A percentile compares a stretch with the other conserved stretches of the same genome.
Evolutionary conservation across 2,329 filamentous ascomycete genomes (phyloP).

Genomic region (Pestalotiopsis sp.): DNA sequence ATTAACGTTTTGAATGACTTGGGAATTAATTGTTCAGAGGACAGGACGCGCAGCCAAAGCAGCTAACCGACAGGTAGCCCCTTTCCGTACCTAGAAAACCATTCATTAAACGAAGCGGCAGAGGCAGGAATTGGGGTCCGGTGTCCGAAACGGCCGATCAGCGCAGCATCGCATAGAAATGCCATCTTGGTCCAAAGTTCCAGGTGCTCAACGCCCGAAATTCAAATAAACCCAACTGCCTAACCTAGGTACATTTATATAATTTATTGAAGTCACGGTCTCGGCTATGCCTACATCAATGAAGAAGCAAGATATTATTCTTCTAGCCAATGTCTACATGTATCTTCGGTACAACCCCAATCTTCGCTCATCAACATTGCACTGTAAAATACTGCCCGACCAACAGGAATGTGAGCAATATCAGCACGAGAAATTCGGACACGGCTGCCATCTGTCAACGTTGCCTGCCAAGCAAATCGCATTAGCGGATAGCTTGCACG

Average conservation of each 20-base stretch:
- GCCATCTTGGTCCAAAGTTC: background rate
- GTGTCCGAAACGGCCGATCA: background rate
- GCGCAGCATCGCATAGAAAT: background rate
- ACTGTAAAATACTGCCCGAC: background rate
- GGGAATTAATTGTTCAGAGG: background rate
- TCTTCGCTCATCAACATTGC: background rate
- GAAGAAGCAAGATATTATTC: no score
- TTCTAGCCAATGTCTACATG: no score
- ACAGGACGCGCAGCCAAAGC: background rate
- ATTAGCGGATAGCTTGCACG: background rate
- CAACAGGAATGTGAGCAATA: background rate
- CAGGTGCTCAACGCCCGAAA: no score
- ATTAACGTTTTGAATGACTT: slow-evolving; percentile 1
- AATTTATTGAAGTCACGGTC: no score
- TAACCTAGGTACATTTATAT: no score
- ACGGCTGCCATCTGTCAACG: background rate
- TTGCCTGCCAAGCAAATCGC: background rate
- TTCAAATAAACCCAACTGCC: no score
- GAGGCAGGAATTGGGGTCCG: background rate
- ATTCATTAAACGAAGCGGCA: background rate
- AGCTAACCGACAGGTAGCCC: background rate
- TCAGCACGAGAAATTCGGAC: background rate
- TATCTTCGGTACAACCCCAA: no score
- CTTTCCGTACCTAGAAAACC: background rate
- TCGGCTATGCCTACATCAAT: no score